These are phyloP conservation scores for Stephania cephalantha DNA, from an alignment of 164 flowering plant genomes.

Conservation along the genomic window DNA sequence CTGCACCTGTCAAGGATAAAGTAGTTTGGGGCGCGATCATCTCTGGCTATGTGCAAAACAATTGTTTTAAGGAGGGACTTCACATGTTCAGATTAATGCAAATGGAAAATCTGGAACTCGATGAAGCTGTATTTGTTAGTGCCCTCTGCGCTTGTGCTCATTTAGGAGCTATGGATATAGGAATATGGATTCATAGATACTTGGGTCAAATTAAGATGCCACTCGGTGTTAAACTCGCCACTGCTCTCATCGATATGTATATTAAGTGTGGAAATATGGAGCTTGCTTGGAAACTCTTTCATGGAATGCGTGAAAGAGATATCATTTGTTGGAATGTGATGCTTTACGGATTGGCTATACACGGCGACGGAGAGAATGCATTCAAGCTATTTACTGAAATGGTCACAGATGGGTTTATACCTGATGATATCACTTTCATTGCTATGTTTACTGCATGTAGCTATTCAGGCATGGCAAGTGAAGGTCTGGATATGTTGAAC, in stretches of 20 bases:
- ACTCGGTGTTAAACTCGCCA: slow-evolving; percentile 30
- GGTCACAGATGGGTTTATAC: slow-evolving; percentile 34
- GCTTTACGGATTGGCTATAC: slow-evolving; percentile 53
- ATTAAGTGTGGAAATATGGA: slow-evolving; percentile 49
- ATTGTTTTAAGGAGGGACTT: slow-evolving; percentile 55
- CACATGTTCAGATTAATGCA: slow-evolving; percentile 53
- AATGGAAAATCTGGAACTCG: slow-evolving; percentile 32
- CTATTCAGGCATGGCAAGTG: slow-evolving; percentile 41
- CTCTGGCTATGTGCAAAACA: slow-evolving; percentile 58
- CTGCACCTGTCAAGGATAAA: slow-evolving; percentile 46
- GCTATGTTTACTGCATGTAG: slow-evolving; percentile 56
- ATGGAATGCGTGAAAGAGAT: slow-evolving; percentile 35
- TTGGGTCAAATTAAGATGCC: slow-evolving; percentile 17
- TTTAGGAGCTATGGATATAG: slow-evolving; percentile 53
- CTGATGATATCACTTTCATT: slow-evolving; percentile 53
- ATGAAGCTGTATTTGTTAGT: slow-evolving; percentile 48
- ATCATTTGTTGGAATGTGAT: slow-evolving; percentile 51
- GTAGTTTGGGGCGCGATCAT: slow-evolving; percentile 68
- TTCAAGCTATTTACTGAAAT: slow-evolving; percentile 43
- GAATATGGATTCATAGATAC: slow-evolving; percentile 50
- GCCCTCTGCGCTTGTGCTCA: slow-evolving; percentile 62
- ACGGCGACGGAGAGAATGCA: slow-evolving; percentile 46
- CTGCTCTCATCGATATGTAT: slow-evolving; percentile 59
- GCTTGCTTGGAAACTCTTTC: slow-evolving; percentile 38
- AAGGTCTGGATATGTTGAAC: slow-evolving; percentile 38